Evolutionary conservation across 208 protist genomes (phyloP).

Genomic region (Wallacemonas rigidus): DNA sequence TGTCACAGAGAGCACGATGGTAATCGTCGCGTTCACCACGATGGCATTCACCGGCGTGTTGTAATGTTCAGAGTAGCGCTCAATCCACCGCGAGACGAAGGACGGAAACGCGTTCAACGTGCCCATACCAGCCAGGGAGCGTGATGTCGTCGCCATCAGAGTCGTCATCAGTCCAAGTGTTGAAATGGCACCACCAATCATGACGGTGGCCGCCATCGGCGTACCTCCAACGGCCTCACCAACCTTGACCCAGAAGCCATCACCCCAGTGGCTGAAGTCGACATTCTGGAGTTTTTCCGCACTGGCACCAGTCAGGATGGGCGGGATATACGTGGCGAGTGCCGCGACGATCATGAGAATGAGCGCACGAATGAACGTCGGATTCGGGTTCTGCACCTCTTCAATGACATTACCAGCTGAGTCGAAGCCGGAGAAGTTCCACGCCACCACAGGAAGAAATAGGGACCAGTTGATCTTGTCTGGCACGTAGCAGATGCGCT

Average conservation of each 20-base stretch:
- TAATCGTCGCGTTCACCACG: slow-evolving; percentile 74
- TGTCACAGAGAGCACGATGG: slow-evolving; percentile 65
- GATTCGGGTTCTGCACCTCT: slow-evolving; percentile 83
- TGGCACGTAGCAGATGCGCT: slow-evolving; percentile 71
- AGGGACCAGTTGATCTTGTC: slow-evolving; percentile 79
- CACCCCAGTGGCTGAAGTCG: slow-evolving; percentile 75
- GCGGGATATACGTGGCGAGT: slow-evolving; percentile 82
- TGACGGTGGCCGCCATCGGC: slow-evolving; percentile 67
- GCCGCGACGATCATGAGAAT: slow-evolving; percentile 81
- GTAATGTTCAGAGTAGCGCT: slow-evolving; percentile 49
- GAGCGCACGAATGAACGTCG: slow-evolving; percentile 84
- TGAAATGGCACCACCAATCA: slow-evolving; percentile 81
- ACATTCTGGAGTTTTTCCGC: slow-evolving; percentile 50
- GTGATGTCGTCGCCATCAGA: slow-evolving; percentile 82
- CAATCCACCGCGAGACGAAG: slow-evolving; percentile 71
- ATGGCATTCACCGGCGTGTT: slow-evolving; percentile 83
- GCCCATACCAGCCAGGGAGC: slow-evolving; percentile 86
- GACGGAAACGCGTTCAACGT: slow-evolving; percentile 80
- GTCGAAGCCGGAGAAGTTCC: slow-evolving; percentile 93
- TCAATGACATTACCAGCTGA: slow-evolving; percentile 90
- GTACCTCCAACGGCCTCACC: slow-evolving; percentile 83
- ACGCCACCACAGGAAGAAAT: slow-evolving; percentile 86
- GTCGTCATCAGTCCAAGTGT: slow-evolving; percentile 87
- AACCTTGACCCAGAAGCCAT: slow-evolving; percentile 89
- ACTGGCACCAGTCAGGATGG: slow-evolving; percentile 80